Conservation (phyloP, 2,329 filamentous ascomycete species). For the Botryotinia narcissicola region DNA sequence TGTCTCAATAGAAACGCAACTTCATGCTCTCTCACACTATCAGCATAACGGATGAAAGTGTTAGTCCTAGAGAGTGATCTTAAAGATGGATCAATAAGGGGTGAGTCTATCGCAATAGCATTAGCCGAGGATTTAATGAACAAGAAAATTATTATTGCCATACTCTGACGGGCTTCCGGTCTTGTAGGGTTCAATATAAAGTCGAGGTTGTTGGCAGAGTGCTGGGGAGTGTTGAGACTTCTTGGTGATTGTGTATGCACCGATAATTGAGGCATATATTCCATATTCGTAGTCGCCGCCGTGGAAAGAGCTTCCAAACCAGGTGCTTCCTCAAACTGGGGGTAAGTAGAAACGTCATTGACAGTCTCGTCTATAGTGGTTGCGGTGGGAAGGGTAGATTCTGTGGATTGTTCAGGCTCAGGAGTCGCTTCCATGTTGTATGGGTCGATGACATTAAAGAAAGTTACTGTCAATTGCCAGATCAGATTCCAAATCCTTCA, state of each 20-base stretch:
- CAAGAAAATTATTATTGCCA: neutral
- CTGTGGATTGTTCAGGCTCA: slow-evolving; percentile 37
- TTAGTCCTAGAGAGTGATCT: slow-evolving; percentile 27
- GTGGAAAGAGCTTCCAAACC: slow-evolving; percentile 54
- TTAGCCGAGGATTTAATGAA: slow-evolving; percentile 25
- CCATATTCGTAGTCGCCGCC: slow-evolving; percentile 46
- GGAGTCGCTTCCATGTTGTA: slow-evolving; percentile 51
- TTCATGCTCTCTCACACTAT: slow-evolving; percentile 50
- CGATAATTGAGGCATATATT: slow-evolving; percentile 35
- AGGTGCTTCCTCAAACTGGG: slow-evolving; percentile 43
- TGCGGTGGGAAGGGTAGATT: slow-evolving; percentile 22
- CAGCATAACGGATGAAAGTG: slow-evolving; percentile 22
- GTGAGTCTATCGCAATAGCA: slow-evolving; percentile 41
- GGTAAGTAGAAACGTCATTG: slow-evolving; percentile 30
- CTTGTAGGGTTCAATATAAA: slow-evolving; percentile 51
- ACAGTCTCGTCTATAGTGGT: slow-evolving; percentile 26
- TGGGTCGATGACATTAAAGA: slow-evolving; percentile 60
- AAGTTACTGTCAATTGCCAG: slow-evolving; percentile 47
- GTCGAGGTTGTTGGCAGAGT: slow-evolving; percentile 48
- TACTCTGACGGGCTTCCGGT: slow-evolving; percentile 29
- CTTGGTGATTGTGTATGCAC: slow-evolving; percentile 26
- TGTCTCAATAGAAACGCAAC: slow-evolving; percentile 58
- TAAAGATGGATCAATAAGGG: slow-evolving; percentile 45
- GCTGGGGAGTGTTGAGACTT: slow-evolving; percentile 29
- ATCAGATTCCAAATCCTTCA: slow-evolving; percentile 30